Percentiles rank a stretch among this genome's conserved stretches.
Evolutionary conservation across 306 rosid species (phyloP).

Genomic region (Prunus dulcis): DNA sequence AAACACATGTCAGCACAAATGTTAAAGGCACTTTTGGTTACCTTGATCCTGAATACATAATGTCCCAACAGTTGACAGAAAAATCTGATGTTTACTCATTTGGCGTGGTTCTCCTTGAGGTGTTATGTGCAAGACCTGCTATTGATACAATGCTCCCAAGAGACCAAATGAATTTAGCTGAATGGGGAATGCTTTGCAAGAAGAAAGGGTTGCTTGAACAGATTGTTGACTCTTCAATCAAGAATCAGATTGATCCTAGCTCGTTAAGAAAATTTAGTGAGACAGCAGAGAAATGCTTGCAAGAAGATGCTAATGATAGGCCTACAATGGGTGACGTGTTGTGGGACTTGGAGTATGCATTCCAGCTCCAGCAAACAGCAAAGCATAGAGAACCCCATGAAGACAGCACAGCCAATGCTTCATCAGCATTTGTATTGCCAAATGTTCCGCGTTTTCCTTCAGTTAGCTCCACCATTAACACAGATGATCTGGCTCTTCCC

Average conservation of each 20-base stretch:
- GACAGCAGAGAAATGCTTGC: constrained; percentile 41
- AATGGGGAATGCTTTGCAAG: constrained; percentile 51
- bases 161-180: constrained; percentile 48
- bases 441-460: constrained; percentile 25
- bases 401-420: constrained; percentile 36
- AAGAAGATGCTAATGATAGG: constrained; percentile 34
- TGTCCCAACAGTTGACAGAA: constrained; percentile 40
- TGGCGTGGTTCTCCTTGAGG: constrained; percentile 50
- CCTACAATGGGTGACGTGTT: constrained; percentile 50
- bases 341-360: constrained; percentile 56
- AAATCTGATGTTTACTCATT: constrained; percentile 58
- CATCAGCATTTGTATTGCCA: constrained; percentile 19
- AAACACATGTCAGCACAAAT: constrained; percentile 45
- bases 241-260: constrained; percentile 35
- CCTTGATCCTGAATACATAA: constrained; percentile 52
- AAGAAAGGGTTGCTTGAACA: constrained; percentile 40
- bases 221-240: constrained; percentile 40
- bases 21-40: constrained; percentile 57
- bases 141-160: constrained; percentile 36
- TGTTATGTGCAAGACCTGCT: constrained; percentile 47
- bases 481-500: constrained; percentile 2
- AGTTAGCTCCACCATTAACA: constrained; percentile 7
- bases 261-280: constrained; percentile 51
- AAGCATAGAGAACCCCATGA: constrained; percentile 34
- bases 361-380: constrained; percentile 49